Conservation (phyloP, 2,329 filamentous ascomycete genomes). For the Colletotrichum theobromicola region DNA sequence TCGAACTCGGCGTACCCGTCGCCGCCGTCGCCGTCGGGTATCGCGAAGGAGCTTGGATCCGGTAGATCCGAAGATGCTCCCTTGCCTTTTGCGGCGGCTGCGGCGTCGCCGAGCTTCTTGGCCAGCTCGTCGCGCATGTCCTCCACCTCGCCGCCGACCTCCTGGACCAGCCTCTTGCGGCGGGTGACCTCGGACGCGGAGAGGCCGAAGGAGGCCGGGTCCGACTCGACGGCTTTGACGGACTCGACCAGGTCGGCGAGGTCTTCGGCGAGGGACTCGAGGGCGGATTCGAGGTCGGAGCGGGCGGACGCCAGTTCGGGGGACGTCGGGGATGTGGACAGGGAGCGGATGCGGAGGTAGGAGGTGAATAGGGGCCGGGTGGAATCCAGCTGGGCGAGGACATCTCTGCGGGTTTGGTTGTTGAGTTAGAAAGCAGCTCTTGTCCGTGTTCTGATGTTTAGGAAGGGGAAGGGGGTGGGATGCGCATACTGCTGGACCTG, state of each 20-base stretch:
- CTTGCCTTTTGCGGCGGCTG: constrained; percentile 33
- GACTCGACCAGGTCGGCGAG: constrained; percentile 87
- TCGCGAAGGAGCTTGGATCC: constrained; percentile 61
- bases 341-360: constrained; percentile 93
- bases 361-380: constrained; percentile 90
- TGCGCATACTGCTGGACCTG: constrained; percentile 69
- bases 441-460: constrained; percentile 47
- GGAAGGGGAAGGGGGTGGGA: neutral
- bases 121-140: constrained; percentile 85
- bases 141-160: constrained; percentile 87
- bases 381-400: constrained; percentile 80
- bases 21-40: constrained; percentile 60
- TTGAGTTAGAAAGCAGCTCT: neutral
- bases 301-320: constrained; percentile 86
- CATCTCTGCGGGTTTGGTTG: constrained; percentile 70
- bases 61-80: constrained; percentile 49
- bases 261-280: constrained; percentile 78
- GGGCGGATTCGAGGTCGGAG: constrained; percentile 68
- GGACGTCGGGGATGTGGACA: constrained; percentile 72
- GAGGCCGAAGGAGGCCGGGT: constrained; percentile 87
- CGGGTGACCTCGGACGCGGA: constrained; percentile 82
- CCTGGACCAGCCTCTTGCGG: constrained; percentile 81
- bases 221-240: constrained; percentile 84
- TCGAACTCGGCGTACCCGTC: constrained; percentile 79
- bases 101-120: constrained; percentile 53